Conservation (phyloP, 2,329 filamentous ascomycete species). For the Parascedosporium putredinis region DNA sequence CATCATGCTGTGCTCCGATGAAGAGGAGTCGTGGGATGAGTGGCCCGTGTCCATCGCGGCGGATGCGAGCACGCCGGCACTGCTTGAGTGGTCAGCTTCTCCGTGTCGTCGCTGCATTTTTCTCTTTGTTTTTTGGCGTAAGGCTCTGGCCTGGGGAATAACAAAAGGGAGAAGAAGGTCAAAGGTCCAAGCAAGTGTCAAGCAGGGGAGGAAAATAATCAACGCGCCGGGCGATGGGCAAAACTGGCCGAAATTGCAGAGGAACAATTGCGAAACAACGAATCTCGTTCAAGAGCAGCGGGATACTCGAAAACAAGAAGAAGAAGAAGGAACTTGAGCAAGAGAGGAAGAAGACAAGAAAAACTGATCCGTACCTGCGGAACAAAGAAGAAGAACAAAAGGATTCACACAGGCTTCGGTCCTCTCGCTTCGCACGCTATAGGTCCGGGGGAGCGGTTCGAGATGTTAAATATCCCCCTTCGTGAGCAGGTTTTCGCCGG, state of each 20-base stretch:
- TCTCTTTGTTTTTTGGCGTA: not conserved
- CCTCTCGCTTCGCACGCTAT: not conserved
- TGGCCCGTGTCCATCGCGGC: slow-evolving; percentile 1
- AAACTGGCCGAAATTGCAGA: too few relatives aligned
- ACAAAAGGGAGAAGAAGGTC: not conserved
- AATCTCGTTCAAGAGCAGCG: not conserved
- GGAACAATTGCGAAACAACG: too few relatives aligned
- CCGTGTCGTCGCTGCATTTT: slow-evolving; percentile 9
- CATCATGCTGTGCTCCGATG: slow-evolving; percentile 25
- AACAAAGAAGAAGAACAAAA: not conserved
- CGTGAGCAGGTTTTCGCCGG: too few relatives aligned
- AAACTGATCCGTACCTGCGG: not conserved
- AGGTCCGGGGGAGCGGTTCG: not conserved
- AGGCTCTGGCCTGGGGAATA: not conserved
- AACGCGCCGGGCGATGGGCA: too few relatives aligned
- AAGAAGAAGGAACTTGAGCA: not conserved
- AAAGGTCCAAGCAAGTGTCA: not conserved
- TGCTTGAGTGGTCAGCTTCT: slow-evolving; percentile 5
- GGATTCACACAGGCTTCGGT: not conserved
- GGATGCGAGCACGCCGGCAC: not conserved
- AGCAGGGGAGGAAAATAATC: too few relatives aligned
- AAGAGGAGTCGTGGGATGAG: slow-evolving; percentile 6
- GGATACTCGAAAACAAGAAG: not conserved
- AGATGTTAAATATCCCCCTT: not conserved
- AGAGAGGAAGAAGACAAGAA: not conserved